phyloP scores from a whole-genome alignment of 441 rosid species.

The Viola pubescens region DNA sequence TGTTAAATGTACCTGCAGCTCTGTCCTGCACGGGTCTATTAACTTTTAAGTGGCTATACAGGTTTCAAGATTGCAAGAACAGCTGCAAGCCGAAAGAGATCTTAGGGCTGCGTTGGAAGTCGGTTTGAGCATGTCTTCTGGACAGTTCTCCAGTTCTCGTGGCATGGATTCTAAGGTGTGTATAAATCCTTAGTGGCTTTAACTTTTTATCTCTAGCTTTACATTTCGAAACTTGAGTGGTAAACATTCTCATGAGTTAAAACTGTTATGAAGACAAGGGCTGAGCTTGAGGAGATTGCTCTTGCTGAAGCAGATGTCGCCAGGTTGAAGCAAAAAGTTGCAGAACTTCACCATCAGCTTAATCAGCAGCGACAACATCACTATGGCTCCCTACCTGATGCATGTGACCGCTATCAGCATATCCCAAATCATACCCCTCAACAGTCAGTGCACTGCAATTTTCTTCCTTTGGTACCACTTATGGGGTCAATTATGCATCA shows the following conservation, averaged over 20 bases:
- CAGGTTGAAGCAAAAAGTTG: constrained; percentile 94
- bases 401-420: constrained; percentile 69
- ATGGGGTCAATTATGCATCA: too few species aligned
- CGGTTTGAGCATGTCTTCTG: constrained; percentile 97
- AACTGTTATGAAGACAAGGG: constrained; percentile 72
- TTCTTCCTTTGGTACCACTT: too few species aligned
- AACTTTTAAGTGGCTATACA: constrained; percentile 29
- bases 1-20: neutral
- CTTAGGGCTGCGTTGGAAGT: constrained; percentile 96
- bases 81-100: constrained; percentile 98
- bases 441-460: constrained; percentile 51
- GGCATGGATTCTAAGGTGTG: constrained; percentile 91
- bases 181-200: constrained; percentile 15
- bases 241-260: constrained; percentile 23
- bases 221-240: constrained; percentile 10
- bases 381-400: constrained; percentile 68
- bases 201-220: constrained; percentile 4
- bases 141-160: constrained; percentile 70
- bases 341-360: constrained; percentile 95
- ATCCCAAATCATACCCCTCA: constrained; percentile 67
- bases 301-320: constrained; percentile 99
- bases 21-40: neutral
- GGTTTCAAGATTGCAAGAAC: constrained; percentile 97
- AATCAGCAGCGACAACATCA: constrained; percentile 92
- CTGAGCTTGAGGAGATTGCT: constrained; percentile 99